Evolutionary conservation across 2,329 filamentous ascomycete genomes (phyloP).

Genomic region (Sclerotinia sclerotiorum): DNA sequence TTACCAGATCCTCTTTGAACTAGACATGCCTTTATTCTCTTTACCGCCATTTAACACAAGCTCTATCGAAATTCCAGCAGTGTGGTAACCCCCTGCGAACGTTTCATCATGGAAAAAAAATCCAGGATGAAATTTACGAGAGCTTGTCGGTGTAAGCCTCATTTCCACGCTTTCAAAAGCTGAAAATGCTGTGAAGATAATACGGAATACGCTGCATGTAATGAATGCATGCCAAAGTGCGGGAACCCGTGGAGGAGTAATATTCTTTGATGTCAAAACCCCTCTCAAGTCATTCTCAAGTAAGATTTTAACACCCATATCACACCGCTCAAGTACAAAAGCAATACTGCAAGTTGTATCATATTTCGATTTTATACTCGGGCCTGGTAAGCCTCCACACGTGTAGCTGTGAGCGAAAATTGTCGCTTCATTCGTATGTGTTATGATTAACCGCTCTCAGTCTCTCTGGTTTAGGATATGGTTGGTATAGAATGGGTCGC

Average conservation of each 20-base stretch:
- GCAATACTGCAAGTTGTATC: background rate
- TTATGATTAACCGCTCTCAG: background rate
- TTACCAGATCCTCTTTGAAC: background rate
- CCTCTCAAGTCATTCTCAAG: background rate
- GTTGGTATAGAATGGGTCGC: no score
- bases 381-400: background rate
- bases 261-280: background rate
- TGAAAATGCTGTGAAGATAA: conserved; percentile 8
- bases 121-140: background rate
- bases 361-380: conserved; percentile 1
- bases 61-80: background rate
- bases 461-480: background rate
- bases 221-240: background rate
- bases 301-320: background rate
- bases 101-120: background rate
- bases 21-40: background rate
- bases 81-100: conserved; percentile 4
- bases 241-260: background rate
- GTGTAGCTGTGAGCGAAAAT: background rate
- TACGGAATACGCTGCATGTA: background rate
- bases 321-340: conserved; percentile 7
- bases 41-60: conserved; percentile 1
- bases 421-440: no score
- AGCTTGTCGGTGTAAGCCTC: conserved; percentile 14
- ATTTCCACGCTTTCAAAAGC: conserved; percentile 2